These are phyloP conservation scores for Umbilicaria muhlenbergii DNA, from an alignment of 495 filamentous ascomycete species.

Conservation along the genomic window DNA sequence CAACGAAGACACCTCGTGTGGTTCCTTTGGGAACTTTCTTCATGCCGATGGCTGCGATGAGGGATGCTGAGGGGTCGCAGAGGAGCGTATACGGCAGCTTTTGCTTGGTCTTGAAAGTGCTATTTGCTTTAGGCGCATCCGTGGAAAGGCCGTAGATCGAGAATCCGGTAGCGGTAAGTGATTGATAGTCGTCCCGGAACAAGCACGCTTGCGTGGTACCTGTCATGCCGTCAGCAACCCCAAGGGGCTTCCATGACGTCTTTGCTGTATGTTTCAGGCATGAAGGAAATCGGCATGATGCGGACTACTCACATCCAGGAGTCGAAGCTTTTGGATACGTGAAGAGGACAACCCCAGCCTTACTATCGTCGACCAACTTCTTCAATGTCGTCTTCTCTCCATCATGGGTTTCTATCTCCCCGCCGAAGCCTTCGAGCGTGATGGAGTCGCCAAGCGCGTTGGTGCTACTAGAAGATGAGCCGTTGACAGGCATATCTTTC, in stretches of 20 bases:
- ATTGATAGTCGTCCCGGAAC: slow-evolving; percentile 70
- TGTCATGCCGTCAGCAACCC: slow-evolving; percentile 16
- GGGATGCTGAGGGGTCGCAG: slow-evolving; percentile 56
- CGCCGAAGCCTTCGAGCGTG: slow-evolving; percentile 57
- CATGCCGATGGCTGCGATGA: slow-evolving; percentile 62
- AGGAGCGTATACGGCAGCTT: slow-evolving; percentile 77
- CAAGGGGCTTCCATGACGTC: background rate
- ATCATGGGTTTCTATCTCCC: slow-evolving; percentile 72
- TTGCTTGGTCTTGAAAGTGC: slow-evolving; percentile 78
- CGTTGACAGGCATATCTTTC: slow-evolving; percentile 19
- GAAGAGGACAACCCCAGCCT: slow-evolving; percentile 78
- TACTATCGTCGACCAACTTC: slow-evolving; percentile 64
- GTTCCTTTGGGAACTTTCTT: slow-evolving; percentile 68
- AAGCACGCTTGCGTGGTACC: slow-evolving; percentile 87
- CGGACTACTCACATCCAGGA: slow-evolving; percentile 65
- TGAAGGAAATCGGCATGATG: slow-evolving; percentile 1
- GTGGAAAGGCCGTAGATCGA: slow-evolving; percentile 77
- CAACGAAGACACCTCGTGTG: slow-evolving; percentile 67
- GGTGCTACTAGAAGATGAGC: slow-evolving; percentile 9
- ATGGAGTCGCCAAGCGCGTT: slow-evolving; percentile 33
- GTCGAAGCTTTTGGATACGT: slow-evolving; percentile 94
- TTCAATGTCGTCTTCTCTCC: slow-evolving; percentile 62
- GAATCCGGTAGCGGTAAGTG: slow-evolving; percentile 65
- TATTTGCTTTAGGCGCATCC: slow-evolving; percentile 79
- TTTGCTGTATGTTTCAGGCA: slow-evolving; percentile 1